Base-by-base conservation (phyloP, 345 rosid species). In the Populus pruinosa region DNA sequence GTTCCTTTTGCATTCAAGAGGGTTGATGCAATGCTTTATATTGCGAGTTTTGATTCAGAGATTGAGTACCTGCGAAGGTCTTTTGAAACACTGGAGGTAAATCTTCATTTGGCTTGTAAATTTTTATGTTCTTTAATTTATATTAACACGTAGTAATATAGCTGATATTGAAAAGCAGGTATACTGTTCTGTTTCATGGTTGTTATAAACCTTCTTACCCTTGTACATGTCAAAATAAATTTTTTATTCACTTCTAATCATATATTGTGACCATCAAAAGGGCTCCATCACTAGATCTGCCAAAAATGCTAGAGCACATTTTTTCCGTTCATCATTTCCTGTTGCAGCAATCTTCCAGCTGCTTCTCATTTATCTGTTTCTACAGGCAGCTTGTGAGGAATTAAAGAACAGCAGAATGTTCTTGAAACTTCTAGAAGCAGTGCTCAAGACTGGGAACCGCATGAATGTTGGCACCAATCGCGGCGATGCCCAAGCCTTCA, bases 381-480 rank as follows among this genome's bases (percentile, higher is more conserved):
- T 27, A 41, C 90, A 94, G 98, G 90, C 83, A 76, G 97, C 97
- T 81, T 87, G 90, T 78, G 90, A 83, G 49, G 98, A 96, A 80
- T 81, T 96, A 70, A 89, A 75, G 87, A 96, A 83, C 79, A 96
- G 97, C 76, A 83, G 90, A 74, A 87, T 92, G 93, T 94, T 96
- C 84, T 73, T 91, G 70, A 96, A 92, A 86, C 98, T 96, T 78
- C 79, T 92, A 7, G 97, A 96, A 83, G 99, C 99, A 2, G 98
- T 96, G 72, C 94, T 94, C 23, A 92, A 87, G 79, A 94, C 99
- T 0, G 97, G 99, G 67, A 94, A 96, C 83, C 85, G 97, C 33
- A 94, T 94, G 99, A 94, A 96, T 62, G 89, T 92, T 53, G 97
- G 97, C 73, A 96, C 99, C n/a, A 90, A 90, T 76, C 89, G 94